Conservation (phyloP, 305 asterid genomes). For the Withania somnifera region DNA sequence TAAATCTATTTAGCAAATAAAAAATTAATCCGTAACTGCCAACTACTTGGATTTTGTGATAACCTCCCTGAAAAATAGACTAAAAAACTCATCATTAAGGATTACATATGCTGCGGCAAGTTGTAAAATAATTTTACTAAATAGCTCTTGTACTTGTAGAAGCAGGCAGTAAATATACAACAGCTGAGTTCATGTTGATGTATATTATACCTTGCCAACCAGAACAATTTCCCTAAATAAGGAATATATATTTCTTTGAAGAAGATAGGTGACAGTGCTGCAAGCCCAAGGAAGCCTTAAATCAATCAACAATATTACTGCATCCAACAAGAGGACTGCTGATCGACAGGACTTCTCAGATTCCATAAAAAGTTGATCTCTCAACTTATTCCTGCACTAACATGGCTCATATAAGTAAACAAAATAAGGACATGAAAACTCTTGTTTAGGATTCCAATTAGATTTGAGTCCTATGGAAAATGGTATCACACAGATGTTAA, state of each 20-base stretch:
- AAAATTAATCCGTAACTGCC: background rate
- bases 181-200: slow-evolving; percentile 5
- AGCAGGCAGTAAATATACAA: background rate
- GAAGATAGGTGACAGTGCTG: slow-evolving; percentile 52
- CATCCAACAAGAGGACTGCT: slow-evolving; percentile 50
- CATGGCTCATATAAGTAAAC: background rate
- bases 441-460: background rate
- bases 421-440: background rate
- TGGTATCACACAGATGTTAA: background rate
- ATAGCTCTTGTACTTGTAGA: background rate
- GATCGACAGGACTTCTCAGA: slow-evolving; percentile 40
- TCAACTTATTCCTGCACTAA: slow-evolving; percentile 41
- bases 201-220: slow-evolving; percentile 71
- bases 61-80: background rate
- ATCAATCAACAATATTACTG: slow-evolving; percentile 48
- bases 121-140: background rate
- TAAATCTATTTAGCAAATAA: background rate
- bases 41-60: background rate
- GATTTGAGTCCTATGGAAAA: background rate
- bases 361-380: slow-evolving; percentile 44
- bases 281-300: slow-evolving; percentile 83
- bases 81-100: background rate
- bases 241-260: slow-evolving; percentile 49
- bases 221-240: slow-evolving; percentile 69
- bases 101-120: background rate